Base-by-base conservation (phyloP, 2,329 filamentous ascomycete genomes). In the Ophioceras dolichostomum region DNA sequence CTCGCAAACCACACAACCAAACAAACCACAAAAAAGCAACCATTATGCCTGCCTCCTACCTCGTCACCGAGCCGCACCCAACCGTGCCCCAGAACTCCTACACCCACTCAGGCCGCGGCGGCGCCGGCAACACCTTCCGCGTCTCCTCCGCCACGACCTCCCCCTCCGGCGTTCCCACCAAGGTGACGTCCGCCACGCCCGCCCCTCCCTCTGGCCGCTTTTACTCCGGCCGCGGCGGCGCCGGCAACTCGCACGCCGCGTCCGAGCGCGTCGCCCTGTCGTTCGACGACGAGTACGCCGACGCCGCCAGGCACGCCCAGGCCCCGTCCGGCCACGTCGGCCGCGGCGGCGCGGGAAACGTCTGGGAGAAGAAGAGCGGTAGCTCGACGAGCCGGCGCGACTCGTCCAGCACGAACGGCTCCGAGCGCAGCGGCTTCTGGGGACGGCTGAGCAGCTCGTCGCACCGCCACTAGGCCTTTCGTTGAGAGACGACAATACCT, bases 271-370 rank as follows among this genome's bases (percentile, higher is more conserved):
- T 70, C 49, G 67, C 72, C 47, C 68, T 80, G 57, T 70, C 67
- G 41, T 83, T 83, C 58, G 76, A 80, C 54, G 76, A 80, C 60
- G 76, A 80, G 54, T 70, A 75, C 48, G 58, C 65, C 47, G 65
- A 68, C 44, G 68, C 73, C 49, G 60, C 67, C 40, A 60, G 71
- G 38, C 65, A 67, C 50, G 61, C 65, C 45, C 59, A 66, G 48
- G 61, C 68, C 38, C 61, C 68, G 17, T 59, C 67, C 17, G 73
- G 72, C 59, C 66, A 76, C 56, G 70, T 79, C 45, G 76, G 76
- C 42, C 72, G 76, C 32, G 76, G 76, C 43, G 76, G 76, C 38
- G 74, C 73, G 17, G 76, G 74, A 44, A 81, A 81, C 60, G 50
- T 65, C 45, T 60, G 58, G 46, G 48, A 45, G 32, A 41, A 45